Evolutionary conservation across 2,329 filamentous ascomycete species (phyloP).

Genomic region (Mycosphaerella arachidis): DNA sequence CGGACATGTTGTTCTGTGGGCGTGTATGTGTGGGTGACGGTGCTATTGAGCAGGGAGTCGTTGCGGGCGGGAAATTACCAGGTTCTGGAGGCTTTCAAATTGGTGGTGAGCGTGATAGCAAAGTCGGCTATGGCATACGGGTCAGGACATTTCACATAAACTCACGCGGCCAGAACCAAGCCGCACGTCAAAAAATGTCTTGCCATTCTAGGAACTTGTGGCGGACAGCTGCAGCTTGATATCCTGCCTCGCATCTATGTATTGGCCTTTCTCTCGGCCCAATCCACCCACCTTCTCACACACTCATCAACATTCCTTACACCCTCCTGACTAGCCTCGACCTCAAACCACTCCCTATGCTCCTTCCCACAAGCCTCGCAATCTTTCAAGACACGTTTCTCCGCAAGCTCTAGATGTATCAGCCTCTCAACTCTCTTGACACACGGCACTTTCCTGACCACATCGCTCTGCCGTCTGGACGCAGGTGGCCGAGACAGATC

Average conservation of each 20-base stretch:
- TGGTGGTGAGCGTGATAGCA: no score
- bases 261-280: conserved; percentile 47
- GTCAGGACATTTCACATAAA: no score
- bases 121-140: no score
- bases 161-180: no score
- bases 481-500: conserved; percentile 26
- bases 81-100: no score
- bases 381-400: conserved; percentile 53
- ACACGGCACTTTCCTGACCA: conserved; percentile 69
- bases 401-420: conserved; percentile 81
- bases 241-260: not conserved
- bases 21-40: no score
- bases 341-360: conserved; percentile 94
- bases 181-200: no score
- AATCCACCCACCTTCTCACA: conserved; percentile 78
- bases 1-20: no score
- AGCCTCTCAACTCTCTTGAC: conserved; percentile 83
- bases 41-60: no score
- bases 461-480: conserved; percentile 19
- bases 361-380: conserved; percentile 77
- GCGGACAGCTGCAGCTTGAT: not conserved
- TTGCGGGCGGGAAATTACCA: no score
- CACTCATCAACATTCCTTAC: conserved; percentile 67
- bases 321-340: conserved; percentile 67
- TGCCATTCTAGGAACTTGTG: not conserved